Evolutionary conservation across 148 eudicot species (phyloP).

Genomic region (Polygonum aviculare): DNA sequence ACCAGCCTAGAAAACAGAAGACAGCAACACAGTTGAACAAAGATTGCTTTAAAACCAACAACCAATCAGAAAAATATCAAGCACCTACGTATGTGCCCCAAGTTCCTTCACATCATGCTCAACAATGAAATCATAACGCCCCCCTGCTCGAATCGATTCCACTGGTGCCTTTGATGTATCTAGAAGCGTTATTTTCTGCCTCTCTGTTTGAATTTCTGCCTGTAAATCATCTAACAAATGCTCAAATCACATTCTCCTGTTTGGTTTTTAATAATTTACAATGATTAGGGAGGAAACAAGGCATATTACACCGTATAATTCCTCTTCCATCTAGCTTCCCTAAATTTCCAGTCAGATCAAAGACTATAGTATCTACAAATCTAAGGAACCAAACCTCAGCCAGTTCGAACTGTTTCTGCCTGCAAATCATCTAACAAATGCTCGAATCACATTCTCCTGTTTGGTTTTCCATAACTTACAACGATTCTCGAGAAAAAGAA

Average conservation of each 20-base stretch:
- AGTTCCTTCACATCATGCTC: conserved; percentile 99
- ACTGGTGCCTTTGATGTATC: conserved; percentile 98
- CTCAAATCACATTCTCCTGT: background rate
- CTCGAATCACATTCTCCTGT: background rate
- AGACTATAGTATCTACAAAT: background rate
- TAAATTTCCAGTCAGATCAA: background rate
- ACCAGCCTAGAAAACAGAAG: conserved; percentile 58
- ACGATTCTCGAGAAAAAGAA: background rate
- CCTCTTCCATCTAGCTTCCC: background rate
- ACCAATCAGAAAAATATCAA: background rate
- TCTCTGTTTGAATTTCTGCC: conserved; percentile 99
- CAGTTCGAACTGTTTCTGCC: conserved; percentile 69
- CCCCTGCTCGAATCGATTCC: conserved; percentile 93
- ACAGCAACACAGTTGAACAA: background rate
- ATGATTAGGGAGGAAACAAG: background rate
- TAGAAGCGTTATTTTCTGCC: conserved; percentile 81
- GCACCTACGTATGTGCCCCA: conserved; percentile 92
- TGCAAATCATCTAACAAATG: conserved; percentile 22
- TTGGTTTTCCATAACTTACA: background rate
- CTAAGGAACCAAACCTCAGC: background rate
- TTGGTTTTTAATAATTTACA: background rate
- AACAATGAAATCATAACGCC: conserved; percentile 95
- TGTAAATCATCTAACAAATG: conserved; percentile 21
- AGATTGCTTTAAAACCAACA: background rate
- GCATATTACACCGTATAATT: background rate